Evolutionary conservation across 768 basidiomycete species (phyloP).

Genomic region (Xerocomus brunneocitrinus): DNA sequence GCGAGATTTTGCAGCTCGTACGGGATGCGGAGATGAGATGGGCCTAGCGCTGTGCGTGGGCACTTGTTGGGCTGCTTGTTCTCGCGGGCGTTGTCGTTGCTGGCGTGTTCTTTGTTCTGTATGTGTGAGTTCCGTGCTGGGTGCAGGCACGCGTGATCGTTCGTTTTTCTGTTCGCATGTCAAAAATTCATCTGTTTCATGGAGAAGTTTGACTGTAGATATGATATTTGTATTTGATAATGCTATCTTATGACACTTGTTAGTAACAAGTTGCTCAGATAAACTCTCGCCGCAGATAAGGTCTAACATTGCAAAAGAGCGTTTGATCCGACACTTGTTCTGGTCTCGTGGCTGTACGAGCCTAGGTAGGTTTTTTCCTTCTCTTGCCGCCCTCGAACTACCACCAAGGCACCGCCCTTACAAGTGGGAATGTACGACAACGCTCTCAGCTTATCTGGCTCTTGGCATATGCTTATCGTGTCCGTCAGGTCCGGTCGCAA

Average conservation of each 20-base stretch:
- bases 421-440: not conserved
- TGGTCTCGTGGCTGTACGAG: no score
- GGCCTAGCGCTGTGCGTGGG: constrained; percentile 34
- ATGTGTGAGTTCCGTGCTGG: not conserved
- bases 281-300: no score
- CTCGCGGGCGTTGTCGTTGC: not conserved
- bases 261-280: no score
- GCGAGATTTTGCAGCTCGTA: constrained; percentile 26
- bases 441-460: not conserved
- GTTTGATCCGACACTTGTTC: no score
- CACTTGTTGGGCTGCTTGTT: not conserved
- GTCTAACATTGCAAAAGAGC: no score
- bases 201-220: no score
- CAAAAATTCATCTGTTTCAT: no score
- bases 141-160: no score
- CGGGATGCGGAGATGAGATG: constrained; percentile 38
- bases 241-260: not conserved
- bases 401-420: not conserved
- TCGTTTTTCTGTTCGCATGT: not conserved
- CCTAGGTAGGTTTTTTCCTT: no score
- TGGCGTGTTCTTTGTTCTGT: not conserved
- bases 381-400: not conserved
- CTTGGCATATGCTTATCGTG: not conserved
- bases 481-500: not conserved
- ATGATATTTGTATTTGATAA: not conserved